Conservation (phyloP, 2,329 filamentous ascomycete genomes). For the Paecilomyces sp. region DNA sequence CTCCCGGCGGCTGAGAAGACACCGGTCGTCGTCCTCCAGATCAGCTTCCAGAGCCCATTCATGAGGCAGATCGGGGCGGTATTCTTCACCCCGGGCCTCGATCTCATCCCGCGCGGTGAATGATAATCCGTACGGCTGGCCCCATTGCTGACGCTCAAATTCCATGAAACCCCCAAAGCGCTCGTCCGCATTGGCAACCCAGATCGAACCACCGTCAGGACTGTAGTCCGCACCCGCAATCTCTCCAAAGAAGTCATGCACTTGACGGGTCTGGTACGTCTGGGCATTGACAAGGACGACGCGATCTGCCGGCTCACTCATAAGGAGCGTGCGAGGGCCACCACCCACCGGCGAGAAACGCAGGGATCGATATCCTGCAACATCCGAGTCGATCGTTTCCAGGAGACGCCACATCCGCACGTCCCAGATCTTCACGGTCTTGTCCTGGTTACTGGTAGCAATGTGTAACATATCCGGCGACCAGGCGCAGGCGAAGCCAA, state of each 20-base stretch:
- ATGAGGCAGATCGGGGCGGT: slow-evolving; percentile 23
- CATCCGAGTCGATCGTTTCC: slow-evolving; percentile 35
- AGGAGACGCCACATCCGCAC: slow-evolving; percentile 34
- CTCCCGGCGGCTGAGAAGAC: slow-evolving; percentile 26
- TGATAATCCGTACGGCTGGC: slow-evolving; percentile 21
- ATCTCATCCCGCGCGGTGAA: slow-evolving; percentile 7
- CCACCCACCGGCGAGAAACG: slow-evolving; percentile 39
- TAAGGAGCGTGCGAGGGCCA: slow-evolving; percentile 34
- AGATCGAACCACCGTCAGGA: slow-evolving; percentile 34
- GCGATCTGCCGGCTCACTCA: slow-evolving; percentile 38
- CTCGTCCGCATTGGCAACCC: slow-evolving; percentile 37
- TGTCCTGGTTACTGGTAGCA: slow-evolving; percentile 41
- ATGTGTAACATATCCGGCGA: slow-evolving; percentile 41
- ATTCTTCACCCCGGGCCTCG: slow-evolving; percentile 10
- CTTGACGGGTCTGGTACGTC: slow-evolving; percentile 33
- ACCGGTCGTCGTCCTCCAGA: slow-evolving; percentile 28
- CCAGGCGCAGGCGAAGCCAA: slow-evolving; percentile 41
- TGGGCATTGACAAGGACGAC: slow-evolving; percentile 39
- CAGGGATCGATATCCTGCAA: slow-evolving; percentile 38
- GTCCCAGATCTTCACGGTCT: slow-evolving; percentile 41
- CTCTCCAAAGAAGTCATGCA: slow-evolving; percentile 41
- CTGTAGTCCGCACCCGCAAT: slow-evolving; percentile 37
- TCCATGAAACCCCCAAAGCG: slow-evolving; percentile 40
- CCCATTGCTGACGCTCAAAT: slow-evolving; percentile 34
- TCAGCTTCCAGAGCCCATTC: slow-evolving; percentile 30